Evolutionary conservation across 2,329 filamentous ascomycete species (phyloP).

Genomic region (Sordariomycetes sp.): DNA sequence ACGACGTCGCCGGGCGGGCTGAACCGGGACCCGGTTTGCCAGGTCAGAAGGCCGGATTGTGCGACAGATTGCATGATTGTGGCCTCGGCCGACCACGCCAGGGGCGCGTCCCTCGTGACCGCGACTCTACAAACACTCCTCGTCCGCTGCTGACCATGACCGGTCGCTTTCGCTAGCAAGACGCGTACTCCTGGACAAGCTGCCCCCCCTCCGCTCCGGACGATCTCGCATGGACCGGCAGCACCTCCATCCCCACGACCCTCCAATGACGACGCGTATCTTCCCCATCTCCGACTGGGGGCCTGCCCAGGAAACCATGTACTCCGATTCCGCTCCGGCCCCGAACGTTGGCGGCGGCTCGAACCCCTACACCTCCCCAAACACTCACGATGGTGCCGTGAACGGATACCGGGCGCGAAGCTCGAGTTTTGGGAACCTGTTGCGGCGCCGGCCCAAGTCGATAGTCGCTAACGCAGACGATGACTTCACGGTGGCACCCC

Average conservation of each 20-base stretch:
- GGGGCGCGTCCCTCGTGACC: neutral
- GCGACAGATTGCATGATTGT: neutral
- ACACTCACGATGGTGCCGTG: neutral
- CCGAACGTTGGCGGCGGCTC: neutral
- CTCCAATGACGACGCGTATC: conserved; percentile 22
- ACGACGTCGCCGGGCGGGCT: neutral
- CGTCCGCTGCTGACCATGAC: neutral
- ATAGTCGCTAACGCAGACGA: neutral
- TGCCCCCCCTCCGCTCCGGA: neutral
- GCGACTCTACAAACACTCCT: neutral
- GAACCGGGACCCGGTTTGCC: neutral
- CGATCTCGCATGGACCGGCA: conserved; percentile 6
- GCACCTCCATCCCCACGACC: neutral
- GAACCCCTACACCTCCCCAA: neutral
- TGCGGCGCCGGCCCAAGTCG: neutral
- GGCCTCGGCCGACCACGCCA: neutral
- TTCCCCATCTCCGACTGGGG: conserved; percentile 30
- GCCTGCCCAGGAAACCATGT: conserved; percentile 29
- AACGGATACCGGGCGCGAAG: neutral
- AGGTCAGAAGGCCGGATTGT: neutral
- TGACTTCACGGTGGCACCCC: neutral
- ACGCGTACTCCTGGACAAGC: neutral
- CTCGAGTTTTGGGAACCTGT: neutral
- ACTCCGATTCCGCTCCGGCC: conserved; percentile 6
- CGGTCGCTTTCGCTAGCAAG: neutral